phyloP scores from a whole-genome alignment of 805 yeast species.

The Sugiyamaella chiloensis region DNA sequence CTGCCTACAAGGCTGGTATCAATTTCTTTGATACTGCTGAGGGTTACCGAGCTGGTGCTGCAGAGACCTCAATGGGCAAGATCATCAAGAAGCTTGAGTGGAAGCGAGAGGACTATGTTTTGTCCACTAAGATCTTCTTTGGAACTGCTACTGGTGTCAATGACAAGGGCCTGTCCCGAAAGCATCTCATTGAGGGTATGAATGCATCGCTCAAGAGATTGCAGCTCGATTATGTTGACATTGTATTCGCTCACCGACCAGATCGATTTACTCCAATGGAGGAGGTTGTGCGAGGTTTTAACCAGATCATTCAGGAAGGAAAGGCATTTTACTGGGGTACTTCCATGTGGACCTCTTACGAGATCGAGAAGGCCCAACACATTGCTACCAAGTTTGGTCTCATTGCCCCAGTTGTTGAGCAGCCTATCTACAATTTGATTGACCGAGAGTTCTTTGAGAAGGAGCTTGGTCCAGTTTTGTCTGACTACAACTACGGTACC shows the following conservation, averaged over 20 bases:
- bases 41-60: constrained; percentile 28
- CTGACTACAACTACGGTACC: constrained; percentile 31
- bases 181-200: constrained; percentile 31
- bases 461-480: constrained; percentile 28
- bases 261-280: constrained; percentile 30
- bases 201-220: constrained; percentile 28
- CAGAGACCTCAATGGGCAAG: constrained; percentile 30
- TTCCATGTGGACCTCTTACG: constrained; percentile 32
- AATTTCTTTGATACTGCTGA: constrained; percentile 34
- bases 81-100: constrained; percentile 29
- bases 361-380: constrained; percentile 33
- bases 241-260: constrained; percentile 32
- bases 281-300: constrained; percentile 32
- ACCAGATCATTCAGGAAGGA: constrained; percentile 29
- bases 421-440: constrained; percentile 29
- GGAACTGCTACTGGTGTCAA: constrained; percentile 29
- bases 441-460: constrained; percentile 29
- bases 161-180: constrained; percentile 29
- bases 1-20: constrained; percentile 32
- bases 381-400: constrained; percentile 30
- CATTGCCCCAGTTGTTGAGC: constrained; percentile 33
- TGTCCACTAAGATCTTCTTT: constrained; percentile 32
- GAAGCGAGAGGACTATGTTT: constrained; percentile 30
- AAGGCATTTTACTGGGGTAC: constrained; percentile 34
- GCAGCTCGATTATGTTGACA: constrained; percentile 31